Evolutionary conservation across 768 basidiomycete genomes (phyloP), one percentile per base, ranked within the genome.

Genomic region (Xanthoconium stramineum): DNA sequence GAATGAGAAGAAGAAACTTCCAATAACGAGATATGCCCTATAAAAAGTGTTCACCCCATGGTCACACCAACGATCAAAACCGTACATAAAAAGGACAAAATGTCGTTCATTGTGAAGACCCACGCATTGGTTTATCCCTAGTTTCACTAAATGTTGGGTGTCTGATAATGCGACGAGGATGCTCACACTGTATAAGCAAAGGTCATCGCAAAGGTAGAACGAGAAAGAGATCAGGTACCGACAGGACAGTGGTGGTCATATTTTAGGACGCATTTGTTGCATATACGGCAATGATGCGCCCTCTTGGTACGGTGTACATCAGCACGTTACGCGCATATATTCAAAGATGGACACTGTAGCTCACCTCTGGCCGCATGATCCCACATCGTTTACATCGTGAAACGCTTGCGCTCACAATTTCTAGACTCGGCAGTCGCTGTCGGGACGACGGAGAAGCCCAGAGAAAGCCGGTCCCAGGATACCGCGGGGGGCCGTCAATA

Each of bases 111-210:
- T 99, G 68, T 96, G 80, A 8, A 98, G 71, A 12, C 96, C 96
- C 43, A 99, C 96, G 68, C 96, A 98, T 82, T 94, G 92, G 71
- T 98, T 98, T 48, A 98, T 84, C 94, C 94, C 92, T 94, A 17
- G 24, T 24, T 10, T 6, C 6, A 15, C 28, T 64, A 11, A 66
- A 43, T 47, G 24, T 14, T 37, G 24, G 43, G 36, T 30, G n/a
- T 39, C 52, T 20, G 51, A 48, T 28, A 6, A 6, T 13, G 30
- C 5, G 53, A 50, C 37, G 28, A 38, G 46, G 24, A 35, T 35
- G 72, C 78, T 65, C 58, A 80, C 78, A 80, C 78, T 79, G 56
- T 15, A 45, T 9, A 32, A 30, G 48, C 9, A 36, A 56, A 47
- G 32, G 53, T 51, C 19, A 55, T 46, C 19, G 43, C 13, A 9